Conservation (phyloP, 192 early-diverging fungal species). For the Blastocladiella britannica region DNA sequence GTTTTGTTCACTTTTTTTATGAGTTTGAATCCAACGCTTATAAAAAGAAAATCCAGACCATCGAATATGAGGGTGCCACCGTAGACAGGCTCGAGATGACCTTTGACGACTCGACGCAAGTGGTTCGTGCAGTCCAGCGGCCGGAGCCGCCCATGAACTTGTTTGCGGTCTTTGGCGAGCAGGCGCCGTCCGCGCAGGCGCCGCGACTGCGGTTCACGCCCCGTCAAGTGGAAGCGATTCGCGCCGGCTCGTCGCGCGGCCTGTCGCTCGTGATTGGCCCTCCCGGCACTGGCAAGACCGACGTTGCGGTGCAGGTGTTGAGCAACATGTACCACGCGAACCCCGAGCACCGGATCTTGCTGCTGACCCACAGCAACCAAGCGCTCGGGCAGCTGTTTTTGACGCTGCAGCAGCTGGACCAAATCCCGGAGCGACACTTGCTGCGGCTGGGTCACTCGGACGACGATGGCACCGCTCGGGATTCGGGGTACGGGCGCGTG, state of each 20-base stretch:
- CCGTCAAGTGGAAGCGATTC: constrained; percentile 65
- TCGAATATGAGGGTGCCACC: background rate
- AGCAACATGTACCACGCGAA: constrained; percentile 84
- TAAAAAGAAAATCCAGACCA: no score
- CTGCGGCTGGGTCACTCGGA: constrained; percentile 87
- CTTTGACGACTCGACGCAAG: no score
- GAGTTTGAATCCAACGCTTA: no score
- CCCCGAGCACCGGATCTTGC: constrained; percentile 69
- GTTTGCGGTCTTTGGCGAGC: no score
- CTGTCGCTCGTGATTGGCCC: constrained; percentile 89
- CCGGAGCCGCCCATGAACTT: no score
- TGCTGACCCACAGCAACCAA: constrained; percentile 93
- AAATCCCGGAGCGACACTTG: constrained; percentile 79
- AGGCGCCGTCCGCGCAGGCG: no score
- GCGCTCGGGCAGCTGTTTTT: constrained; percentile 97
- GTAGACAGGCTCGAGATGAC: no score
- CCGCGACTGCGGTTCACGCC: constrained; percentile 81
- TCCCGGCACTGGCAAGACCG: constrained; percentile 96
- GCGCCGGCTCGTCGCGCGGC: constrained; percentile 62
- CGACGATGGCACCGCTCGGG: constrained; percentile 61
- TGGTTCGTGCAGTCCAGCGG: no score
- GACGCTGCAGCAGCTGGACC: constrained; percentile 69
- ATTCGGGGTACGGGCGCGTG: constrained; percentile 81
- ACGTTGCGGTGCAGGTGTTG: constrained; percentile 91
- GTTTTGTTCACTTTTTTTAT: background rate